phyloP scores from a whole-genome alignment of 2,329 filamentous ascomycete species.

The Alternaria longipes region DNA sequence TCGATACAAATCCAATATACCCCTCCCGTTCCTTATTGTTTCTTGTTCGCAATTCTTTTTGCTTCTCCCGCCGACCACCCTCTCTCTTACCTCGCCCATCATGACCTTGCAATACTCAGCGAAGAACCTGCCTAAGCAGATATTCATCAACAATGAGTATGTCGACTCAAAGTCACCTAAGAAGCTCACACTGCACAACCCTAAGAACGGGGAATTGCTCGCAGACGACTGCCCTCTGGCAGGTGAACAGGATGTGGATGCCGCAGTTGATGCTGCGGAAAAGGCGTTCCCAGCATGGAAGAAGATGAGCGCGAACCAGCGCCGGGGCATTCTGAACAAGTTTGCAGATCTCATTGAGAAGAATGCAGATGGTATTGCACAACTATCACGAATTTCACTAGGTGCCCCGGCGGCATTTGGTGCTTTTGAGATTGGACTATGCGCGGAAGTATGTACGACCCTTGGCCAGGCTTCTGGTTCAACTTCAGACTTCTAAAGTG shows the following conservation, averaged over 20 bases:
- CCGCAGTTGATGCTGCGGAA: slow-evolving; percentile 60
- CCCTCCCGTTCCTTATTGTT: slow-evolving; percentile 15
- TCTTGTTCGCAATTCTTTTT: background rate
- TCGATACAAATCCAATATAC: slow-evolving; percentile 14
- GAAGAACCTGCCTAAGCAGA: slow-evolving; percentile 51
- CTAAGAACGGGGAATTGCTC: slow-evolving; percentile 60
- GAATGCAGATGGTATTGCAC: slow-evolving; percentile 34
- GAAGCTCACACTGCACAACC: slow-evolving; percentile 61
- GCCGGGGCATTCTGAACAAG: slow-evolving; percentile 43
- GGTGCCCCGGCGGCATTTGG: slow-evolving; percentile 58
- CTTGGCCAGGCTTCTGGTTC: slow-evolving; percentile 14
- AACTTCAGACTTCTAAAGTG: slow-evolving; percentile 11
- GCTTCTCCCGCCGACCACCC: background rate
- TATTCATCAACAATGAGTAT: slow-evolving; percentile 53
- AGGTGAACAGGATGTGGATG: slow-evolving; percentile 57
- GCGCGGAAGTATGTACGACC: slow-evolving; percentile 40
- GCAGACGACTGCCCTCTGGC: slow-evolving; percentile 59
- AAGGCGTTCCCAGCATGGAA: slow-evolving; percentile 59
- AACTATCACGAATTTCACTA: slow-evolving; percentile 56
- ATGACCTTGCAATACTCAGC: slow-evolving; percentile 47
- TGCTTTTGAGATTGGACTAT: slow-evolving; percentile 54
- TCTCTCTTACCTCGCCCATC: slow-evolving; percentile 3
- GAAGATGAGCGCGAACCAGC: slow-evolving; percentile 34
- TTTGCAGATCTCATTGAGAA: slow-evolving; percentile 46
- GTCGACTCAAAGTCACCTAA: slow-evolving; percentile 52